phyloP scores from a whole-genome alignment of 495 filamentous ascomycete genomes.

The Saxophila tyrrhenica region DNA sequence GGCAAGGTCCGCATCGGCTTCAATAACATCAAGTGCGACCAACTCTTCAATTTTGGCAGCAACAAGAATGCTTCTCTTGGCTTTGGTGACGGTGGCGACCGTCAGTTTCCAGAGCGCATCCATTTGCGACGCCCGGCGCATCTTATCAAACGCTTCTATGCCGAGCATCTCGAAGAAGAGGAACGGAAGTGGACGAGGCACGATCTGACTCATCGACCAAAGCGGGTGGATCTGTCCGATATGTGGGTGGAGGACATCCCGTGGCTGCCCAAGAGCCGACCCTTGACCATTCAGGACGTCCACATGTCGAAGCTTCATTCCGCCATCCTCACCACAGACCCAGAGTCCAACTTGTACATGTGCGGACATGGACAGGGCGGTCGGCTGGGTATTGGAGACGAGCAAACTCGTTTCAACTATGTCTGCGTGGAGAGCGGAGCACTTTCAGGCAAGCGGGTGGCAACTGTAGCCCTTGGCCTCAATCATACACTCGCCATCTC shows the following conservation, averaged over 20 bases:
- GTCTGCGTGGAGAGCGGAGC: slow-evolving; percentile 64
- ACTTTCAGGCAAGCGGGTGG: slow-evolving; percentile 56
- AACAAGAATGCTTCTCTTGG: slow-evolving; percentile 91
- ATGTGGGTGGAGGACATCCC: slow-evolving; percentile 43
- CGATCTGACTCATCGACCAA: slow-evolving; percentile 20
- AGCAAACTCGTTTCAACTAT: slow-evolving; percentile 75
- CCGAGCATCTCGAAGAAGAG: slow-evolving; percentile 23
- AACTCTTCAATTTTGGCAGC: slow-evolving; percentile 84
- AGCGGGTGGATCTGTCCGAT: not conserved
- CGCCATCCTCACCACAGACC: slow-evolving; percentile 80
- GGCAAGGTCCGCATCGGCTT: slow-evolving; percentile 5
- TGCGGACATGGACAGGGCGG: slow-evolving; percentile 89
- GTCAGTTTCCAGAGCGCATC: slow-evolving; percentile 82
- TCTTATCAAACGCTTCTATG: slow-evolving; percentile 56
- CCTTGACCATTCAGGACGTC: slow-evolving; percentile 62
- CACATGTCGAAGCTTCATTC: slow-evolving; percentile 86
- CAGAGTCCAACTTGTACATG: slow-evolving; percentile 81
- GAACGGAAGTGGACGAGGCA: slow-evolving; percentile 19
- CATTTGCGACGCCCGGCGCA: slow-evolving; percentile 67
- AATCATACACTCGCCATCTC: slow-evolving; percentile 84
- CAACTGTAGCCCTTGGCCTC: slow-evolving; percentile 68
- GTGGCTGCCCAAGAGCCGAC: slow-evolving; percentile 52
- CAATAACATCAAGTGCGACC: slow-evolving; percentile 54
- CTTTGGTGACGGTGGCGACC: slow-evolving; percentile 84
- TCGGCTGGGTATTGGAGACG: slow-evolving; percentile 79